These are phyloP conservation scores for Elsinoe necatrix DNA, from an alignment of 2,329 filamentous ascomycete genomes.

Conservation along the genomic window DNA sequence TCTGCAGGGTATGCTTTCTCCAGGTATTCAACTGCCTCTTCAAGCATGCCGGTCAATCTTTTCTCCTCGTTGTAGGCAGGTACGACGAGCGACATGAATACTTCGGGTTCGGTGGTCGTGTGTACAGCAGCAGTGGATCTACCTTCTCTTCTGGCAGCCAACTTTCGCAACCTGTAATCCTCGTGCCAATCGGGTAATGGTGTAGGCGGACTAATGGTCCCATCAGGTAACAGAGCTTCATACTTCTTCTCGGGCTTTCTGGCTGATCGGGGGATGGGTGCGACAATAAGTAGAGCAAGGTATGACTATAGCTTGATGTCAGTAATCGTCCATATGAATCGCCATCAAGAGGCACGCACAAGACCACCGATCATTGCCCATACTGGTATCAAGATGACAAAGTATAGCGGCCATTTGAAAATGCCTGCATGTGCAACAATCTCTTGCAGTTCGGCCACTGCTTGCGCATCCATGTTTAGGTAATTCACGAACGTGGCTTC, in stretches of 20 bases:
- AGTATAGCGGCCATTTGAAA: constrained; percentile 10
- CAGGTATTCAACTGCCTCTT: constrained; percentile 83
- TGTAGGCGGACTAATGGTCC: constrained; percentile 46
- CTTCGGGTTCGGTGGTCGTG: constrained; percentile 62
- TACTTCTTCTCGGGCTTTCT: constrained; percentile 77
- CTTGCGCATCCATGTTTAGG: constrained; percentile 4
- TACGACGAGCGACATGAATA: constrained; percentile 87
- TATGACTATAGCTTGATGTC: constrained; percentile 22
- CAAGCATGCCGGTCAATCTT: constrained; percentile 72
- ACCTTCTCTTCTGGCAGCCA: constrained; percentile 30
- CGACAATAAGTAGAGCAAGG: constrained; percentile 58
- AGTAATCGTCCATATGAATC: background rate
- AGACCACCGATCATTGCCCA: constrained; percentile 4
- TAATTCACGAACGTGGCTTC: constrained; percentile 3
- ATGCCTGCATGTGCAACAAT: constrained; percentile 12
- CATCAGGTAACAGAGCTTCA: constrained; percentile 61
- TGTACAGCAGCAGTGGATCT: constrained; percentile 39
- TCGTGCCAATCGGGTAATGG: constrained; percentile 83
- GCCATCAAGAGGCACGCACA: background rate
- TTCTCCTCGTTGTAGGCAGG: constrained; percentile 93
- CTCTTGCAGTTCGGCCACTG: constrained; percentile 7
- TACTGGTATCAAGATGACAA: constrained; percentile 10
- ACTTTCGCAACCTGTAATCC: constrained; percentile 54
- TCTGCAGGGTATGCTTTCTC: constrained; percentile 55
- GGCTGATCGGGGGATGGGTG: constrained; percentile 68